Evolutionary conservation across 345 rosid species (phyloP).

Genomic region (Kandelia obovata): DNA sequence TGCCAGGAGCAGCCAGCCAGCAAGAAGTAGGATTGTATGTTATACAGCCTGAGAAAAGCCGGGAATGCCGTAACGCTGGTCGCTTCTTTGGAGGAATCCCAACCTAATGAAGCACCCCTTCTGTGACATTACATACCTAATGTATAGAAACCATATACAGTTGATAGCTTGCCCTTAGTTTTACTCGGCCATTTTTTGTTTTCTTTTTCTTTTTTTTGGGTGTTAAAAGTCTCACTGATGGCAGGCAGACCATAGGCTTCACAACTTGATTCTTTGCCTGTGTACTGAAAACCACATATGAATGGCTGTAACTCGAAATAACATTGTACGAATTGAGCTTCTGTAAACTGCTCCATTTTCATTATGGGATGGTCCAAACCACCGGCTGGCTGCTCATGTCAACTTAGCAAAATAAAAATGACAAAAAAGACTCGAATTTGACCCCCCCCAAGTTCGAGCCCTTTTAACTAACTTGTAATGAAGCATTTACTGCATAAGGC

Average conservation of each 20-base stretch:
- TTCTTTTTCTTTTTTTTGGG: background rate
- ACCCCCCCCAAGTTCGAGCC: too few species aligned
- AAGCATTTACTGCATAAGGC: too few species aligned
- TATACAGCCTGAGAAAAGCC: background rate
- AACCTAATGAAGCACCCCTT: constrained; percentile 22
- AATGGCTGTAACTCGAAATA: constrained; percentile 19
- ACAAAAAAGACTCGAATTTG: too few species aligned
- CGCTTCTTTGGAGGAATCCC: background rate
- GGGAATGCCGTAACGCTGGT: background rate
- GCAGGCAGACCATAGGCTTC: constrained; percentile 1
- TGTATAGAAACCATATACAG: constrained; percentile 20
- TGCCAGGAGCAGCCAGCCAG: constrained; percentile 1
- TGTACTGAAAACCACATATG: constrained; percentile 22
- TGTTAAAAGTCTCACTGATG: constrained; percentile 14
- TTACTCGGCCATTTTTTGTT: background rate
- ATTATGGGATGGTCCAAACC: too few species aligned
- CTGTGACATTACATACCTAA: constrained; percentile 17
- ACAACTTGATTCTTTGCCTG: constrained; percentile 15
- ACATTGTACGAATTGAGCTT: background rate
- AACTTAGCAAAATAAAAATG: too few species aligned
- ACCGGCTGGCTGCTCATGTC: too few species aligned
- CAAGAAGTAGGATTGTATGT: background rate
- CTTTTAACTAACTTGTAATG: too few species aligned
- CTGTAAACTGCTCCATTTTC: too few species aligned
- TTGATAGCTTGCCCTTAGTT: constrained; percentile 12